Evolutionary conservation across 2,329 filamentous ascomycete genomes (phyloP).

Genomic region (Fusarium verticillioides): DNA sequence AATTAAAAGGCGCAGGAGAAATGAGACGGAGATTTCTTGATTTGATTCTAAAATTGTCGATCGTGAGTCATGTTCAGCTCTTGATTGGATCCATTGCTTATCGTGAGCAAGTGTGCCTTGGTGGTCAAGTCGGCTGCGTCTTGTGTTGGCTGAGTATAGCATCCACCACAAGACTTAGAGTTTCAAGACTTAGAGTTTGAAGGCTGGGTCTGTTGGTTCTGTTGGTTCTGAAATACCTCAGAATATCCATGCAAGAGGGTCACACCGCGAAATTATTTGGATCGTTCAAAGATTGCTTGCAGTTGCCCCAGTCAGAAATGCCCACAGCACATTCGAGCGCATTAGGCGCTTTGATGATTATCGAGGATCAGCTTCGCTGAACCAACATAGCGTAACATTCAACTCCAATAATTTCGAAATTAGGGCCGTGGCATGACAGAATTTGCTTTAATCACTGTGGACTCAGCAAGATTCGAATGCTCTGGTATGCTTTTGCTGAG

Average conservation of each 20-base stretch:
- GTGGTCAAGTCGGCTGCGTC: background rate
- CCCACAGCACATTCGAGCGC: background rate
- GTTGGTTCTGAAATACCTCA: background rate
- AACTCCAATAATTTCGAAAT: background rate
- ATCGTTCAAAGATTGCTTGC: background rate
- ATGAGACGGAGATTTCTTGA: background rate
- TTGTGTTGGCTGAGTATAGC: background rate
- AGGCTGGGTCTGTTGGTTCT: background rate
- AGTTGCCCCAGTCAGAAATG: background rate
- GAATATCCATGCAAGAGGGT: background rate
- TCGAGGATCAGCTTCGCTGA: background rate
- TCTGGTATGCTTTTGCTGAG: too few species aligned
- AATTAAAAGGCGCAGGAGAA: background rate
- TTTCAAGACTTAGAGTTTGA: background rate
- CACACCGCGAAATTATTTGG: background rate
- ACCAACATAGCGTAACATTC: background rate
- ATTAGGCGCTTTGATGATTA: background rate
- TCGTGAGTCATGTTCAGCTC: background rate
- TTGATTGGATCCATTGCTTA: background rate
- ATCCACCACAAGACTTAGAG: background rate
- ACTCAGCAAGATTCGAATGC: background rate
- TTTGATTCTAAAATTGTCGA: background rate
- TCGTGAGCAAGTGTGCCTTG: background rate
- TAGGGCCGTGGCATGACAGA: background rate
- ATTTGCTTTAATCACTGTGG: background rate